phyloP scores from a whole-genome alignment of 805 yeast genomes.

The Metschnikowia noctiluminum region DNA sequence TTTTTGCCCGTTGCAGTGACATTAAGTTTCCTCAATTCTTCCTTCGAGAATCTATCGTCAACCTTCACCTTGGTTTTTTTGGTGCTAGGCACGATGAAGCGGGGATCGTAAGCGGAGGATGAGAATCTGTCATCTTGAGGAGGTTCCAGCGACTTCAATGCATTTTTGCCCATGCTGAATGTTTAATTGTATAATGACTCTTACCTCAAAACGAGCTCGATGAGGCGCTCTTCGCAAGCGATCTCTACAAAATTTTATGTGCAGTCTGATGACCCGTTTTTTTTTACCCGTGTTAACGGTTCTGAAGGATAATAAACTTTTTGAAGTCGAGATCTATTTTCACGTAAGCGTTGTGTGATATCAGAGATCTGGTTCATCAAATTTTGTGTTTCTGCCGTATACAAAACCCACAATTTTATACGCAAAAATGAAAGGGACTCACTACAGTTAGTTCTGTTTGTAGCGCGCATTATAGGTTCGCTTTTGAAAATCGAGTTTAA shows the following conservation, averaged over 20 bases:
- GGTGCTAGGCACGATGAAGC: conserved; percentile 73
- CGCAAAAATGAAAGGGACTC: too few relatives aligned
- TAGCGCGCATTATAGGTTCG: too few relatives aligned
- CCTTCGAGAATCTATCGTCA: conserved; percentile 78
- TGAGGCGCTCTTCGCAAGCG: conserved; percentile 7
- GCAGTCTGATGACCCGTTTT: background rate
- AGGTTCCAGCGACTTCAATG: conserved; percentile 9
- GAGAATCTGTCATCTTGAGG: conserved; percentile 70
- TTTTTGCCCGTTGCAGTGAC: conserved; percentile 47
- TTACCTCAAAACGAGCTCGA: background rate
- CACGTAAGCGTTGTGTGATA: too few relatives aligned
- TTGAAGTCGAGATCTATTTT: too few relatives aligned
- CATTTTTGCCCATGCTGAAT: conserved; percentile 4
- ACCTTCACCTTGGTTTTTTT: conserved; percentile 70
- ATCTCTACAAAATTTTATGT: background rate
- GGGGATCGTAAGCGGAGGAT: conserved; percentile 79
- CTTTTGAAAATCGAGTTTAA: too few relatives aligned
- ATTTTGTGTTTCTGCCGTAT: too few relatives aligned
- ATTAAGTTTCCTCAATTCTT: conserved; percentile 51
- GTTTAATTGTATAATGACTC: background rate
- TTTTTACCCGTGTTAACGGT: background rate
- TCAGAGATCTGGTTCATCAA: too few relatives aligned
- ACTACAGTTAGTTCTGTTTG: too few relatives aligned
- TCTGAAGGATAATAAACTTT: too few relatives aligned
- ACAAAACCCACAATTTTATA: too few relatives aligned